Evolutionary conservation across 805 yeast genomes (phyloP).

Genomic region (Suhomyces tanzawaensis): DNA sequence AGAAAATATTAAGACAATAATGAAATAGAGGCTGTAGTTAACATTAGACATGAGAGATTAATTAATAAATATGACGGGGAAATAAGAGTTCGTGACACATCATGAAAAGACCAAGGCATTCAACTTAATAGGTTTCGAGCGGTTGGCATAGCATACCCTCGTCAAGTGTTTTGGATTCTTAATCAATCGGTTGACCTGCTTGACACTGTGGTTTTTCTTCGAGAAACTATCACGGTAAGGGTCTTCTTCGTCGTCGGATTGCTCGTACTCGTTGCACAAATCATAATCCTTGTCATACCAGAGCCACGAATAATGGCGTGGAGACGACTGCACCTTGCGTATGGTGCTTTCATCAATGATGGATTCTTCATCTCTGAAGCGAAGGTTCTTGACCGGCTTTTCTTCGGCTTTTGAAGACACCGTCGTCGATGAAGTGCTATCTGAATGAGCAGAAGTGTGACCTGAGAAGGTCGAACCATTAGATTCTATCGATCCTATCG

Average conservation of each 20-base stretch:
- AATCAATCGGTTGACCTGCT: constrained; percentile 22
- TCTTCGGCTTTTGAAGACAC: constrained; percentile 1
- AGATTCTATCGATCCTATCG: constrained; percentile 7
- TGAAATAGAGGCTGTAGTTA: too few relatives aligned
- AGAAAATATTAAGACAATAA: too few relatives aligned
- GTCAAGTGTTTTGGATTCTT: constrained; percentile 9
- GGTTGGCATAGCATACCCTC: constrained; percentile 27
- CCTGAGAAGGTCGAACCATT: constrained; percentile 5
- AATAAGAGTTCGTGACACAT: too few relatives aligned
- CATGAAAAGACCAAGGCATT: constrained; percentile 14
- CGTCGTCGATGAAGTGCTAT: constrained; percentile 4
- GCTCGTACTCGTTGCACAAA: constrained; percentile 17
- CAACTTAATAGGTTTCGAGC: constrained; percentile 13
- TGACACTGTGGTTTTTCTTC: constrained; percentile 16
- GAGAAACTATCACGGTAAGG: constrained; percentile 3
- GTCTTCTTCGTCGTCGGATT: constrained; percentile 15
- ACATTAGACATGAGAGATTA: too few relatives aligned
- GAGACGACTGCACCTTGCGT: constrained; percentile 2
- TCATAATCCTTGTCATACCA: constrained; percentile 32
- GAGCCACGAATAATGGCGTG: constrained; percentile 25
- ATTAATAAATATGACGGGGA: too few relatives aligned
- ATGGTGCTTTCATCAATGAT: constrained; percentile 9
- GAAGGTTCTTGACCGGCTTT: constrained; percentile 6
- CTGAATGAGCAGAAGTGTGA: constrained; percentile 4
- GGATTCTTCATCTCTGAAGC: constrained; percentile 18